phyloP scores from a whole-genome alignment of 202 grass and related monocot genomes.

The Alloteropsis angusta region DNA sequence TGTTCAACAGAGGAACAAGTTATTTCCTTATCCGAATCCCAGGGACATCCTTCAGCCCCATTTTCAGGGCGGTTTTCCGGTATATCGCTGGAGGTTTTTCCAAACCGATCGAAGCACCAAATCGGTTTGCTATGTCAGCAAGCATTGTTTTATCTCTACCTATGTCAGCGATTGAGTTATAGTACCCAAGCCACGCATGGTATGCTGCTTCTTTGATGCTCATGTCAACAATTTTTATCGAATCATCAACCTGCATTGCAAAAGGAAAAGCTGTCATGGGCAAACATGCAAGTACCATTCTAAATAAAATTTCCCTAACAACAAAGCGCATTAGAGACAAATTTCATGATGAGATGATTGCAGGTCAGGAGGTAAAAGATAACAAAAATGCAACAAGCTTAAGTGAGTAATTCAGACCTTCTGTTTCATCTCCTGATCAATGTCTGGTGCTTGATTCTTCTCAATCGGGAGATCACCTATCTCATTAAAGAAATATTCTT shows the following conservation, averaged over 20 bases:
- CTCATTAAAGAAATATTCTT: conserved; percentile 89
- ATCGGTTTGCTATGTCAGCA: conserved; percentile 65
- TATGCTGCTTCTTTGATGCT: conserved; percentile 91
- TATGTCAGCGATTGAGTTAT: conserved; percentile 63
- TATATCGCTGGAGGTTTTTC: conserved; percentile 63
- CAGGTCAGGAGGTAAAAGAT: neutral
- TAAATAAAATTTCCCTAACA: neutral
- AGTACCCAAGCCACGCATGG: conserved; percentile 88
- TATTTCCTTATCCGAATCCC: conserved; percentile 84
- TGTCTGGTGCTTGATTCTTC: conserved; percentile 42
- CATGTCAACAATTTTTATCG: conserved; percentile 64
- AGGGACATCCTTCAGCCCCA: conserved; percentile 81
- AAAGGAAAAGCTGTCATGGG: neutral
- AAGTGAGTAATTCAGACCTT: conserved; percentile 42
- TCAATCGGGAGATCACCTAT: conserved; percentile 68
- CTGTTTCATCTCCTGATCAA: conserved; percentile 55
- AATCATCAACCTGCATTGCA: conserved; percentile 60
- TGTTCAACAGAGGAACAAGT: neutral
- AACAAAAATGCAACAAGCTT: neutral
- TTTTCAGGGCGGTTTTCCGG: conserved; percentile 78
- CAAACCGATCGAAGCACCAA: conserved; percentile 60
- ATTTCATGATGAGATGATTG: neutral
- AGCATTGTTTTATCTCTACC: conserved; percentile 70
- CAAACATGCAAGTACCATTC: neutral
- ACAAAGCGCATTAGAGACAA: neutral